Percentiles rank a stretch among this genome's conserved stretches.
phyloP scores from a whole-genome alignment of 805 yeast species.

The Candida awuae region DNA sequence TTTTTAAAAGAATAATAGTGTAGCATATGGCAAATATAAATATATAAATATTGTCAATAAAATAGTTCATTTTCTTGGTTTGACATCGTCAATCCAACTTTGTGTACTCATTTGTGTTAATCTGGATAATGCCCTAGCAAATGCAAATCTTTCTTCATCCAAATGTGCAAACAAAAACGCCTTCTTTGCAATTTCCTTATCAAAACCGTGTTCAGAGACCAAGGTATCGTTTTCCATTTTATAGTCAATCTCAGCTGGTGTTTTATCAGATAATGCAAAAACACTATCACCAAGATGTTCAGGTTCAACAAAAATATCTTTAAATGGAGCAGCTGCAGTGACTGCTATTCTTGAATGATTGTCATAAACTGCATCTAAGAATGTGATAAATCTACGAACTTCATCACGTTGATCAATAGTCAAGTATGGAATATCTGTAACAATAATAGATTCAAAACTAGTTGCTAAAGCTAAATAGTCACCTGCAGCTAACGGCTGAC shows the following conservation, averaged over 20 bases:
- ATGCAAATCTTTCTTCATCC: slow-evolving; percentile 94
- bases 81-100: slow-evolving; percentile 66
- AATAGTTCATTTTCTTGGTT: slow-evolving; percentile 4
- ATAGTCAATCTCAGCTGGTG: slow-evolving; percentile 22
- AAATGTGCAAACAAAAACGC: slow-evolving; percentile 68
- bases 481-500: slow-evolving; percentile 83
- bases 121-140: slow-evolving; percentile 89
- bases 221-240: slow-evolving; percentile 45
- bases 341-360: slow-evolving; percentile 82
- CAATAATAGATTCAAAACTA: slow-evolving; percentile 66
- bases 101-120: slow-evolving; percentile 89
- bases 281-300: slow-evolving; percentile 44
- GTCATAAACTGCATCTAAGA: slow-evolving; percentile 92
- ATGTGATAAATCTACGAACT: slow-evolving; percentile 87
- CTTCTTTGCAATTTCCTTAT: slow-evolving; percentile 59
- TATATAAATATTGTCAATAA: too few relatives aligned
- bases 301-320: slow-evolving; percentile 79
- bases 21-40: neutral
- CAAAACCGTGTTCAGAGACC: slow-evolving; percentile 71
- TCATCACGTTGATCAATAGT: slow-evolving; percentile 72
- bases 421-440: slow-evolving; percentile 87
- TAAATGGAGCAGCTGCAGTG: slow-evolving; percentile 80
- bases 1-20: neutral
- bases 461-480: slow-evolving; percentile 82
- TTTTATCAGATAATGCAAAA: slow-evolving; percentile 32